phyloP scores from a whole-genome alignment of 371 early-diverging fungal genomes.

The Apophysomyces ossiformis region DNA sequence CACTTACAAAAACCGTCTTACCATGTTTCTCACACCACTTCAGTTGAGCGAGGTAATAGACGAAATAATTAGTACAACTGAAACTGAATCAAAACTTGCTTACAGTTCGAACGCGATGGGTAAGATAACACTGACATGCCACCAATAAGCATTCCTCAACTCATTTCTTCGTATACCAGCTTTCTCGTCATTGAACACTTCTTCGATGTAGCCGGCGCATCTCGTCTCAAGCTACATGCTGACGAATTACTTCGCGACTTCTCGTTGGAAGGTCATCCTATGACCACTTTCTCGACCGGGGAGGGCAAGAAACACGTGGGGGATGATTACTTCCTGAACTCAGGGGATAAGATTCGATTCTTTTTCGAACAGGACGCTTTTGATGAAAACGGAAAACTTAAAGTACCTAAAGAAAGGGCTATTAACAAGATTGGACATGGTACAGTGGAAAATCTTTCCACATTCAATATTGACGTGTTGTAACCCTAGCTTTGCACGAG shows the following conservation, averaged over 20 bases:
- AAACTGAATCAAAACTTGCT: background rate
- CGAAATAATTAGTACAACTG: background rate
- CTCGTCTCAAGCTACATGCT: conserved; percentile 58
- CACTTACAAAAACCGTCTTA: background rate
- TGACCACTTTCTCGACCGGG: conserved; percentile 83
- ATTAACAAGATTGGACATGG: conserved; percentile 96
- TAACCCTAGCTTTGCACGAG: conserved; percentile 68
- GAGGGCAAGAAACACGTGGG: conserved; percentile 73
- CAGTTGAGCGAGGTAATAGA: background rate
- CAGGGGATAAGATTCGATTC: conserved; percentile 84
- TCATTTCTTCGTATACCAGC: conserved; percentile 31
- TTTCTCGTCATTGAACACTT: conserved; percentile 77
- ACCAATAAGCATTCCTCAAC: background rate
- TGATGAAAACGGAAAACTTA: conserved; percentile 65
- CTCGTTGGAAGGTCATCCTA: conserved; percentile 76
- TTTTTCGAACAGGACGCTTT: conserved; percentile 91
- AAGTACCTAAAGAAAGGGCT: conserved; percentile 62
- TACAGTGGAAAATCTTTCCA: conserved; percentile 21
- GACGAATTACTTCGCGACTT: conserved; percentile 65
- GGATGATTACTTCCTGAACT: conserved; percentile 86
- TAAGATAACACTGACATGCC: conserved; percentile 3
- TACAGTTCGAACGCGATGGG: conserved; percentile 21
- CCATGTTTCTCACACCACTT: background rate
- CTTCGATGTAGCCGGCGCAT: conserved; percentile 57
- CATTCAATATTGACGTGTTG: background rate